Evolutionary conservation across 768 basidiomycete genomes (phyloP).

Genomic region (Termitomyces sp.): DNA sequence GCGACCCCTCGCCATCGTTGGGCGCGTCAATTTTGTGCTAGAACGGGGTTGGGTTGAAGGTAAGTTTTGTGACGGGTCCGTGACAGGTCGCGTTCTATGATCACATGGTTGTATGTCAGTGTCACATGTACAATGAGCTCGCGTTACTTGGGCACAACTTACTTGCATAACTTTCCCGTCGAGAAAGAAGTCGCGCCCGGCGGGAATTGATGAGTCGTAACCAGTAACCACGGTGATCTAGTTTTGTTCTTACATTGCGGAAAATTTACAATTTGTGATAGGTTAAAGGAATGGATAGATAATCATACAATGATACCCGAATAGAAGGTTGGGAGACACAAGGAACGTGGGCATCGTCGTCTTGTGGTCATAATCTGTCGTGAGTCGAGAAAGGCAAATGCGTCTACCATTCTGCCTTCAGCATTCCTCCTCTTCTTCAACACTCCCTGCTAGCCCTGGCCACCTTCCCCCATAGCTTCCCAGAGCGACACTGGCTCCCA

Average conservation of each 20-base stretch:
- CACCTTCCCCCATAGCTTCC: slow-evolving; percentile 23
- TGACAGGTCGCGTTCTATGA: slow-evolving; percentile 15
- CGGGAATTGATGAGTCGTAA: too few species aligned
- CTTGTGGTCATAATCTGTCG: slow-evolving; percentile 1
- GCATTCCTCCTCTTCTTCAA: slow-evolving; percentile 48
- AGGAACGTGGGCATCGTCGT: background rate
- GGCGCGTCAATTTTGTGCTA: slow-evolving; percentile 7
- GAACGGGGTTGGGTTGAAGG: background rate
- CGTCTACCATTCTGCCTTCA: slow-evolving; percentile 3
- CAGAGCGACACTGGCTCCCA: slow-evolving; percentile 19
- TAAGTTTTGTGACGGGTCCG: background rate
- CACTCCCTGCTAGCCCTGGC: slow-evolving; percentile 29
- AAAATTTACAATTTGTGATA: slow-evolving; percentile 2
- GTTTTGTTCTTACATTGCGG: slow-evolving; percentile 8
- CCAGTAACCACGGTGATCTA: background rate
- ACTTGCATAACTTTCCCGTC: background rate
- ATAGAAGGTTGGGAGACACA: background rate
- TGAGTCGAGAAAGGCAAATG: background rate
- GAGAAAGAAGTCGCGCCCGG: background rate
- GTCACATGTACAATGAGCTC: background rate
- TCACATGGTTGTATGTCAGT: background rate
- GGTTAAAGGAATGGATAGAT: background rate
- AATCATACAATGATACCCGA: background rate
- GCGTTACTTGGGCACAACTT: background rate
- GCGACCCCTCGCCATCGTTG: slow-evolving; percentile 45